Percentiles rank a stretch among this genome's conserved stretches.
phyloP scores from a whole-genome alignment of 441 rosid species.

The Breynia disticha region DNA sequence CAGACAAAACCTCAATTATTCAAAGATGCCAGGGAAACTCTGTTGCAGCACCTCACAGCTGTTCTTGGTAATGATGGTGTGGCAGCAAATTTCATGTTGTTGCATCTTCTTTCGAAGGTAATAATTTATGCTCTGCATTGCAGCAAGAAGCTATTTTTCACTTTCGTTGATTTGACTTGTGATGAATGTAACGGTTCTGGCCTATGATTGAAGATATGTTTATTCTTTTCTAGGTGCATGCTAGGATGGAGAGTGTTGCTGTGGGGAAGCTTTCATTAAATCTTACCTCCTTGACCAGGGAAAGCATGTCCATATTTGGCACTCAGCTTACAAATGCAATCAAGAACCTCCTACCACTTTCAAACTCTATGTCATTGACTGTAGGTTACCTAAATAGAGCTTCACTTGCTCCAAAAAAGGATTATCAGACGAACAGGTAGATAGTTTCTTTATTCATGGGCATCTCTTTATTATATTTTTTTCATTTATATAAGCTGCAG shows the following conservation, averaged over 20 bases:
- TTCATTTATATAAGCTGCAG: not conserved
- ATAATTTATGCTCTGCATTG: conserved; percentile 1
- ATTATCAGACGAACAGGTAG: conserved; percentile 62
- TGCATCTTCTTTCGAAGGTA: conserved; percentile 87
- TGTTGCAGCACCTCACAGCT: conserved; percentile 52
- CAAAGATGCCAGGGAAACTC: conserved; percentile 51
- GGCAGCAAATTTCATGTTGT: conserved; percentile 56
- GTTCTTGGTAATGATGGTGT: conserved; percentile 74
- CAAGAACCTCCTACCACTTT: conserved; percentile 61
- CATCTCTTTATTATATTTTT: no score
- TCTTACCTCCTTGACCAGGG: conserved; percentile 57
- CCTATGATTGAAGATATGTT: not conserved
- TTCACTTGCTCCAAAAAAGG: conserved; percentile 72
- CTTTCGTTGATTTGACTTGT: no score
- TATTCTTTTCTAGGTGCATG: conserved; percentile 48
- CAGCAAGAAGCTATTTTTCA: not conserved
- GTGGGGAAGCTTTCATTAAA: conserved; percentile 89
- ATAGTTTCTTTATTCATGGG: not conserved
- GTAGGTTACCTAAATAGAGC: conserved; percentile 57
- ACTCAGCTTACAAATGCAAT: conserved; percentile 32
- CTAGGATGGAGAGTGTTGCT: conserved; percentile 63
- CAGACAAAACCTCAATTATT: conserved; percentile 52
- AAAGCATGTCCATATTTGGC: conserved; percentile 56
- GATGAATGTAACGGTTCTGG: not conserved
- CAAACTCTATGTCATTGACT: conserved; percentile 51